A percentile compares a stretch with the other conserved stretches of the same genome.
These are phyloP conservation scores for Nemophila menziesii DNA, from an alignment of 257 asterid species.

Conservation along the genomic window DNA sequence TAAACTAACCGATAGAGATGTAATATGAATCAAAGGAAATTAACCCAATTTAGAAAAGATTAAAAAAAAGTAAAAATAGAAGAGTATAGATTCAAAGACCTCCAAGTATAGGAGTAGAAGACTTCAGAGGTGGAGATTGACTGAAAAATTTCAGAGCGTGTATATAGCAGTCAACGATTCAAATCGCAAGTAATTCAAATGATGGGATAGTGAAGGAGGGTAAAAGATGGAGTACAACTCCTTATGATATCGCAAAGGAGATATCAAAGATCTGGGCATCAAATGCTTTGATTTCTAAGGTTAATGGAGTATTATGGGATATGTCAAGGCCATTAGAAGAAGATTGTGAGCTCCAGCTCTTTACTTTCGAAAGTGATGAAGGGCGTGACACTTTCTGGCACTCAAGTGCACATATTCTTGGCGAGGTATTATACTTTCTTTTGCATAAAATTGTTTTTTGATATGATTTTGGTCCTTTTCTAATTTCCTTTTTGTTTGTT, in stretches of 20 bases:
- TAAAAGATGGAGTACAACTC: constrained; percentile 48
- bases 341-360: constrained; percentile 67
- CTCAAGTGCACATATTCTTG: constrained; percentile 96
- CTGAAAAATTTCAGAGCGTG: no score
- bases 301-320: constrained; percentile 67
- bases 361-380: constrained; percentile 70
- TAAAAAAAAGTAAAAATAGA: no score
- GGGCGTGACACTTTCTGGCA: constrained; percentile 98
- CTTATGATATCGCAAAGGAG: constrained; percentile 56
- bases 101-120: no score
- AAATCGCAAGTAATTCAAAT: no score
- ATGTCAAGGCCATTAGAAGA: constrained; percentile 82
- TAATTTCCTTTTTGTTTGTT: neutral
- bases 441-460: neutral
- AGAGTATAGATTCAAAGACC: no score
- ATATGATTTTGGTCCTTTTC: neutral
- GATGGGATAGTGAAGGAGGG: constrained; percentile 60
- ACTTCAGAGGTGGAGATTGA: no score
- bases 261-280: constrained; percentile 59
- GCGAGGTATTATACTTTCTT: constrained; percentile 41
- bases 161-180: no score
- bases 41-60: no score
- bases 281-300: constrained; percentile 48
- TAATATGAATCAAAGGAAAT: no score
- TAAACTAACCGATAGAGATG: no score